A percentile compares a stretch with the other conserved stretches of the same genome.
phyloP scores from a whole-genome alignment of 2,329 filamentous ascomycete species.

The Fusarium udum region DNA sequence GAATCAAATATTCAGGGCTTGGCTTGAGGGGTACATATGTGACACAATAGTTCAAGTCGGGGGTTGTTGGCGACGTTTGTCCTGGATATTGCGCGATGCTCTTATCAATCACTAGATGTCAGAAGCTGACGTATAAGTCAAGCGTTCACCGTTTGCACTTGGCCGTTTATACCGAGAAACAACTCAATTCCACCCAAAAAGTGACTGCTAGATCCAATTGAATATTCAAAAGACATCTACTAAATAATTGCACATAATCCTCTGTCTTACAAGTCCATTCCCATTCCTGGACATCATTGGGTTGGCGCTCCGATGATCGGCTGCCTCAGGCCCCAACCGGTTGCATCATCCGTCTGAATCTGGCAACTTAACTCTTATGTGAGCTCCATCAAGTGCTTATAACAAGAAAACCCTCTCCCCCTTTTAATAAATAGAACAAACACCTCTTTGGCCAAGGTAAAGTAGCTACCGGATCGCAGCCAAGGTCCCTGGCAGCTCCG shows the following conservation, averaged over 20 bases:
- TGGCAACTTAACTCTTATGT: slow-evolving; percentile 31
- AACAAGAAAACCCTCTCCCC: neutral
- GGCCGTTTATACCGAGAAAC: neutral
- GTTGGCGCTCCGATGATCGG: slow-evolving; percentile 36
- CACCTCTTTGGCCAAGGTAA: slow-evolving; percentile 14
- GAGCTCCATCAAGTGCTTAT: slow-evolving; percentile 29
- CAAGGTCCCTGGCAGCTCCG: slow-evolving; percentile 26
- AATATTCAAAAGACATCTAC: neutral
- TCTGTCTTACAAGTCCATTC: neutral
- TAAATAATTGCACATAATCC: neutral
- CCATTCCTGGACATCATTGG: neutral
- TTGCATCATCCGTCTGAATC: slow-evolving; percentile 43
- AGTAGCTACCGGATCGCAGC: slow-evolving; percentile 17
- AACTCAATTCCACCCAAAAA: neutral
- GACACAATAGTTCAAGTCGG: neutral
- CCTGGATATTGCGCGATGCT: slow-evolving; percentile 28
- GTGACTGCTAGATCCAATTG: neutral
- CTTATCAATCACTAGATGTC: slow-evolving; percentile 18
- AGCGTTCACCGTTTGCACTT: neutral
- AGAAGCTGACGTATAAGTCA: neutral
- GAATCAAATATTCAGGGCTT: rapidly evolving
- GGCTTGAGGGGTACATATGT: neutral
- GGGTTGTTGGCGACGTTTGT: slow-evolving; percentile 24
- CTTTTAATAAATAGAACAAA: neutral
- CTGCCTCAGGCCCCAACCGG: slow-evolving; percentile 43